These are phyloP conservation scores for Elsinoe perseae DNA, from an alignment of 2,329 filamentous ascomycete species.

Conservation along the genomic window DNA sequence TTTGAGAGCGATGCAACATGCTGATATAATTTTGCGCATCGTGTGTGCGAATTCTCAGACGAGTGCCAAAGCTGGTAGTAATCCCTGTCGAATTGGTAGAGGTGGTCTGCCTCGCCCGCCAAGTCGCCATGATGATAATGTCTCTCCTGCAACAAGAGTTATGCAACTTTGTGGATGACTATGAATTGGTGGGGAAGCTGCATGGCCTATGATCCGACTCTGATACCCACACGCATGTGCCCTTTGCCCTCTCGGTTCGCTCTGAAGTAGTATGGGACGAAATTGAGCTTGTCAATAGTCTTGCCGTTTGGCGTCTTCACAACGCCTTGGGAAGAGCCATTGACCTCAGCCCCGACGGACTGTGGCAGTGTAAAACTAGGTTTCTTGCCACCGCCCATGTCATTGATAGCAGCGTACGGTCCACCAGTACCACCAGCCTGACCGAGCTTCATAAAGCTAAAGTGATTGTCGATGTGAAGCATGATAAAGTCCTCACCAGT, in stretches of 20 bases:
- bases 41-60: too few relatives aligned
- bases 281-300: constrained; percentile 34
- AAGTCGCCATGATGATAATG: too few relatives aligned
- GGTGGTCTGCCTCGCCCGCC: too few relatives aligned
- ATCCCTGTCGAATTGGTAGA: too few relatives aligned
- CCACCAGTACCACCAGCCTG: not conserved
- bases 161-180: not conserved
- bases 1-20: too few relatives aligned
- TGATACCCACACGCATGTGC: constrained; percentile 43
- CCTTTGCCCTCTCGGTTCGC: constrained; percentile 49
- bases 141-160: too few relatives aligned
- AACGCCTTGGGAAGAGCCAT: not conserved
- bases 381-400: constrained; percentile 9
- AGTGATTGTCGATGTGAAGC: constrained; percentile 24
- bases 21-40: too few relatives aligned
- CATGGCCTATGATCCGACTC: not conserved
- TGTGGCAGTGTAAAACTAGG: constrained; percentile 4
- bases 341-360: not conserved
- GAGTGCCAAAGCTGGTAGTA: too few relatives aligned
- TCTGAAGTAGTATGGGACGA: constrained; percentile 50
- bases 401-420: not conserved
- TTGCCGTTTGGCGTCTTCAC: not conserved
- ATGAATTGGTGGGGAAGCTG: not conserved
- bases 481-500: constrained; percentile 27
- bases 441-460: constrained; percentile 6